Base-by-base conservation (phyloP, 1,284 basidiomycete species). In the Tilletia indica region DNA sequence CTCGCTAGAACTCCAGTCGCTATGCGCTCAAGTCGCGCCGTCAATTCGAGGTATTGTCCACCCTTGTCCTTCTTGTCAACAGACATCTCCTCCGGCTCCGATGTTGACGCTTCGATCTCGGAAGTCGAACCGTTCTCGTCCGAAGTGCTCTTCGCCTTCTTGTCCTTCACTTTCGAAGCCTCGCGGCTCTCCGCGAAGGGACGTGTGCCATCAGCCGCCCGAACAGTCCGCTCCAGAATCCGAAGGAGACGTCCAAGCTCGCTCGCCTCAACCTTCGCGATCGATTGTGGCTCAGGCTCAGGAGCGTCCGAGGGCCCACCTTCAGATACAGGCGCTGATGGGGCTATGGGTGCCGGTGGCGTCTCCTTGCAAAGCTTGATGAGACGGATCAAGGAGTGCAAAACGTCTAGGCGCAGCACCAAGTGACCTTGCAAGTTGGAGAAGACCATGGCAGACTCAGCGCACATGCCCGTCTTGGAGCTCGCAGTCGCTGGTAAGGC, bases 11-110 rank as follows among this genome's bases (percentile, higher is more conserved):
- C 87, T 58, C 72, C 75, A 75, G 91, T 88, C 47, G 87, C 86
- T 64, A 92, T 88, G 75, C 88, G 87, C 74, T 90, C 90, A 2
- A 88, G 89, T 47, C 93, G 80, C 81, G 93, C 93, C 68, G 87
- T 87, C 25, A 94, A 87, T n/a, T 51, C 45, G 39, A 66, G 54
- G 14, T 67, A 66, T 21, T 67, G 69, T 4, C 36, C 67, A 39
- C 61, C 39, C 36, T 19, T 69, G 4, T 56, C 54, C 16, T 21
- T 34, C 56, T 21, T 31, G 56, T 58, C 56, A 5, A 58, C 34
- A 12, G 21, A 3, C 16, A 31, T 25, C 21, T 21, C 14, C 34
- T 21, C 21, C n/a, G 21, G 21, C 21, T 58, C 56, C 21, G 56
- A 58, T 31, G 56, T 6, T 9, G 42, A 45, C 42, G 42, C 42